Percentiles rank a stretch among this genome's conserved stretches.
Conservation (phyloP, 1,284 basidiomycete species). For the Cryptococcus amylolentus region DNA sequence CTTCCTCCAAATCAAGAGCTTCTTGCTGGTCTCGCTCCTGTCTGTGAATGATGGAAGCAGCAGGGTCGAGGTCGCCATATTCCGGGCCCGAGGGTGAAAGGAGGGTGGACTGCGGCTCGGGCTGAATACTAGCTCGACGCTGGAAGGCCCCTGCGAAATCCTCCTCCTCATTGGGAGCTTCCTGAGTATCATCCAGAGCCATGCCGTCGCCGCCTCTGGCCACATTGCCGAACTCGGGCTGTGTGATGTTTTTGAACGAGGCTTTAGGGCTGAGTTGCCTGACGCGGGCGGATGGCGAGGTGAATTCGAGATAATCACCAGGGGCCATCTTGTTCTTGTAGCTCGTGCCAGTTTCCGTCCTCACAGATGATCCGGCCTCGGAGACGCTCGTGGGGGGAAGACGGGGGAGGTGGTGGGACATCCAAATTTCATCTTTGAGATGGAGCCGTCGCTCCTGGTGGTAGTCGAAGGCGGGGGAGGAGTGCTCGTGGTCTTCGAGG, state of each 20-base stretch:
- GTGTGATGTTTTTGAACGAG: background rate
- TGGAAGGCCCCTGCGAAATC: constrained; percentile 3
- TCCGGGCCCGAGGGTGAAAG: constrained; percentile 27
- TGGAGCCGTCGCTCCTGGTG: constrained; percentile 46
- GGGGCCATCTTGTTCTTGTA: constrained; percentile 4
- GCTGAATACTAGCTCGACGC: constrained; percentile 1
- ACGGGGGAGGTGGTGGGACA: constrained; percentile 44
- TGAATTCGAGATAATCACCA: constrained; percentile 5
- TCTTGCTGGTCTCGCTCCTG: constrained; percentile 38
- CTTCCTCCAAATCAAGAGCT: constrained; percentile 41
- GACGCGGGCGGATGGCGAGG: background rate
- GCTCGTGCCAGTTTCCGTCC: constrained; percentile 4
- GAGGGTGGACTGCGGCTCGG: constrained; percentile 17
- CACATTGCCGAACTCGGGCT: constrained; percentile 2
- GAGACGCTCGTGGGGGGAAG: constrained; percentile 34
- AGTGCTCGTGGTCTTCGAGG: constrained; percentile 15
- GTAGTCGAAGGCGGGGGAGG: constrained; percentile 49
- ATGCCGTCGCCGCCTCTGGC: constrained; percentile 15
- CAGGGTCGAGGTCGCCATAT: constrained; percentile 31
- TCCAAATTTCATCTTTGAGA: constrained; percentile 47
- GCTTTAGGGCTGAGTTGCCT: background rate
- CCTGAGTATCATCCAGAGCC: constrained; percentile 2
- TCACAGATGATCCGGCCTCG: constrained; percentile 15
- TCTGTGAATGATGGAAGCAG: constrained; percentile 19
- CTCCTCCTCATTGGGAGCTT: constrained; percentile 4